Evolutionary conservation across 2,329 filamentous ascomycete species (phyloP), one percentile per base, ranked within the genome.

Genomic region (Reticulascus tulasneorum): DNA sequence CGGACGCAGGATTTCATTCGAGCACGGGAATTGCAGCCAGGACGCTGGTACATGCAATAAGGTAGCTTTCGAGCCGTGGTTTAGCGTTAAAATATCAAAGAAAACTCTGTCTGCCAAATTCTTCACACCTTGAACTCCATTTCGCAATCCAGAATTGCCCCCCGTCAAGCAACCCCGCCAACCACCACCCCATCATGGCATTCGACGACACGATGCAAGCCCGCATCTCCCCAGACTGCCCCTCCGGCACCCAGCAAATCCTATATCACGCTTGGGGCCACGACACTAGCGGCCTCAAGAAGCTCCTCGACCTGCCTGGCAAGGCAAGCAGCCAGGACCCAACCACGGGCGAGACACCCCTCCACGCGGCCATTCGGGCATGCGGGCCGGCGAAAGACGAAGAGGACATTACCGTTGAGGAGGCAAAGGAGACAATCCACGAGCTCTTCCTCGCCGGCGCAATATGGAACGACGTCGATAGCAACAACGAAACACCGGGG

Each of bases 381-480:
- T 86, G 82, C 52, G 79, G 73, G 2, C 71, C 62, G 3, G 56
- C 60, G 4, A 48, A 43, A 5, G 42, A 45, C 4, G 44, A 45
- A 6, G 47, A 54, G 4, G 60, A 65, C 18, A 50, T 62, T 35
- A 56, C 60, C 18, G 59, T 84, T 21, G 75, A 81, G 29, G 75
- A 76, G 24, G 85, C 81, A 4, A 73, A 75, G 37, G 77, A 80
- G 34, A 82, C 83, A 0, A 67, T 96, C 5, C 75, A 77, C 48
- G 77, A 93, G 53, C 72, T 97, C 7, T 79, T 97, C 42, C 75
- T 90, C 53, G 84, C 85, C 49, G 93, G 93, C 21, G 93, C 88
- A 9, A 96, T 97, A 49, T 98, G 93, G 93, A 98, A 98, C 64
- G 90, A 96, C 58, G 69, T 97, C 37, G 88, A 97, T 59, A 65